These are phyloP conservation scores for Colletotrichum graminicola DNA, from an alignment of 2,329 filamentous ascomycete species.

Conservation along the genomic window DNA sequence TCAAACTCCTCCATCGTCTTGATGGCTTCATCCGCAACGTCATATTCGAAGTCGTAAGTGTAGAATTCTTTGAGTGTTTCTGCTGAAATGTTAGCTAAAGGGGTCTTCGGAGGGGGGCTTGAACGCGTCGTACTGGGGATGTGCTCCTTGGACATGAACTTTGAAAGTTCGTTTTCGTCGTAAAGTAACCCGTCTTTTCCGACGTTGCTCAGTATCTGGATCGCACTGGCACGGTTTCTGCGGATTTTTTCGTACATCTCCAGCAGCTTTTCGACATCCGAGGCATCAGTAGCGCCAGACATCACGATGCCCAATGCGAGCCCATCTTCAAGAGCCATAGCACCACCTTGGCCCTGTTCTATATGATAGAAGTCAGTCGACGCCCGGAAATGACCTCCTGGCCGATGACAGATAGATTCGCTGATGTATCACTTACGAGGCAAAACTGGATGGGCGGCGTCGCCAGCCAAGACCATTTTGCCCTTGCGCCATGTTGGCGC, in stretches of 20 bases:
- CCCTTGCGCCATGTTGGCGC: conserved; percentile 51
- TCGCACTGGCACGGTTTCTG: conserved; percentile 48
- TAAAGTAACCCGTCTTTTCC: conserved; percentile 50
- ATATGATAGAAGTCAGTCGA: neutral
- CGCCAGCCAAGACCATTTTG: conserved; percentile 51
- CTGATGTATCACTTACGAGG: conserved; percentile 48
- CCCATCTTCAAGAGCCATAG: conserved; percentile 53
- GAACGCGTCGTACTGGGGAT: conserved; percentile 48
- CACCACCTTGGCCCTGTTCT: conserved; percentile 56
- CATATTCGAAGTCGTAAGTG: conserved; percentile 43
- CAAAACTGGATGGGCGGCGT: conserved; percentile 55
- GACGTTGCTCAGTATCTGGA: conserved; percentile 56
- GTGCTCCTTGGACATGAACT: conserved; percentile 47
- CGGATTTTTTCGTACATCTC: conserved; percentile 46
- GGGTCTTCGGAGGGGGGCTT: neutral
- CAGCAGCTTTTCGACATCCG: conserved; percentile 45
- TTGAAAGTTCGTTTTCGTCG: conserved; percentile 47
- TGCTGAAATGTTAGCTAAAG: neutral
- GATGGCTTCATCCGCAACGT: conserved; percentile 42
- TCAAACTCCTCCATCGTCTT: conserved; percentile 43
- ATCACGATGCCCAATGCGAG: conserved; percentile 50
- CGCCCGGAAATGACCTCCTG: neutral
- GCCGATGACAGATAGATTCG: neutral
- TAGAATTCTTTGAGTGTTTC: conserved; percentile 32
- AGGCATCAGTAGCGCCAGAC: conserved; percentile 41